Base-by-base conservation (phyloP, 2,329 filamentous ascomycete species). In the Apiospora hydei region DNA sequence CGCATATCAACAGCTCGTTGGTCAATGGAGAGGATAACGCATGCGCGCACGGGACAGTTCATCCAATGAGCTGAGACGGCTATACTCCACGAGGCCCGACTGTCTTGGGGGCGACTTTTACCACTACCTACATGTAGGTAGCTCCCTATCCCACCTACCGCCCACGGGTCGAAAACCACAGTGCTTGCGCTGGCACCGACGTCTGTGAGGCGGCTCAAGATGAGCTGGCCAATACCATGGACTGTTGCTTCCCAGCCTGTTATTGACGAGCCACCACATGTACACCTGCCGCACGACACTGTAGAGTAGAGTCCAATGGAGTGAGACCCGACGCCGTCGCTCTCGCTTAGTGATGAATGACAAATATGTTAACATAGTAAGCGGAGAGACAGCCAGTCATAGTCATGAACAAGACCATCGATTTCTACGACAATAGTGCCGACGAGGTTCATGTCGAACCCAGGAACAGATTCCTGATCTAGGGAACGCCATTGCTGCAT, bases 1-100 rank as follows among this genome's bases (percentile, higher is more conserved):
- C 57, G n/a, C 57, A 38, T n/a, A 34, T 6, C 53, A 61, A 61
- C 53, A 61, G 53, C 53, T 34, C 30, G 53, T 61, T 61, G 30
- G 53, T n/a, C 53, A 61, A 61, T 21, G 26, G 53, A 26, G 53
- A 38, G 6, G 34, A 61, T 8, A 38, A 34, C 16, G 7, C 14
- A 38, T 61, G 53, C 30, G 21, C 51, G 51, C 53, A 61, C 53
- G 30, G 53, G 26, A 38, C 30, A 30, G 30, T 61, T 34, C 18
- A 11, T 34, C 53, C 53, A 61, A 61, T 61, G 30, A 61, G 30
- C 30, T 61, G 53, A 38, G 6, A 38, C 53, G 16, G 30, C 53
- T 38, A 61, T 61, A 61, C 53, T 57, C 51, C 51, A 57, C 26
- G 51, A 57, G 51, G 26, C 51, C 51, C 3, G 14, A 57, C 26